A percentile compares a stretch with the other conserved stretches of the same genome.
These are phyloP conservation scores for Glarea lozoyensis DNA, from an alignment of 495 filamentous ascomycete genomes.

Conservation along the genomic window DNA sequence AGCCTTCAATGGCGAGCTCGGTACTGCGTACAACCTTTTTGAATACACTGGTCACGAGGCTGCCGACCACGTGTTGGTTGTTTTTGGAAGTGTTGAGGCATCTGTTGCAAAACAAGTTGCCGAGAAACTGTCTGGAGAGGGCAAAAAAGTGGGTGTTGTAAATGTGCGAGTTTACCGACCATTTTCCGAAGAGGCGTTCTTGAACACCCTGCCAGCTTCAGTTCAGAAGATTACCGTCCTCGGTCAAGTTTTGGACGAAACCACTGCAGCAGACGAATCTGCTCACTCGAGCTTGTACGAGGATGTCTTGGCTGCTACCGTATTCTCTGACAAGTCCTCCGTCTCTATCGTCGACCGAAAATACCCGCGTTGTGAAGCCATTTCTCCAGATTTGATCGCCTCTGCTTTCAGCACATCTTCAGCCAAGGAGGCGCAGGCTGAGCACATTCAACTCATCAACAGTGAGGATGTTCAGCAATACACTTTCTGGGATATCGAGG, in stretches of 20 bases:
- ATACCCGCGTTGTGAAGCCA: slow-evolving; percentile 70
- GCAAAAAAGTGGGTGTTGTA: slow-evolving; percentile 71
- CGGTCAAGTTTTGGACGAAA: slow-evolving; percentile 46
- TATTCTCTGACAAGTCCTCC: slow-evolving; percentile 60
- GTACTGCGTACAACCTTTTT: slow-evolving; percentile 84
- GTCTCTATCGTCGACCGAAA: slow-evolving; percentile 69
- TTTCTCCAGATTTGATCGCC: slow-evolving; percentile 71
- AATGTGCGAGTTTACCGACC: slow-evolving; percentile 90
- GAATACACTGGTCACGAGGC: slow-evolving; percentile 85
- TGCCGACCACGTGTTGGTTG: slow-evolving; percentile 74
- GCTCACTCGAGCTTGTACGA: slow-evolving; percentile 76
- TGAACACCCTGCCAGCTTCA: slow-evolving; percentile 66
- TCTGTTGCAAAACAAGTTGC: slow-evolving; percentile 79
- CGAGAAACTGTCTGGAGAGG: slow-evolving; percentile 57
- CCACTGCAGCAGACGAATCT: slow-evolving; percentile 54
- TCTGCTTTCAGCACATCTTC: slow-evolving; percentile 54
- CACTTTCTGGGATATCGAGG: slow-evolving; percentile 88
- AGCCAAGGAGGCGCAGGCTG: slow-evolving; percentile 39
- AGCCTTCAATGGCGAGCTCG: slow-evolving; percentile 84
- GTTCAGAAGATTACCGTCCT: slow-evolving; percentile 62
- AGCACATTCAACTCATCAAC: slow-evolving; percentile 39
- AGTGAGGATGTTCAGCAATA: slow-evolving; percentile 59
- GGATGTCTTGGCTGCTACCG: slow-evolving; percentile 77
- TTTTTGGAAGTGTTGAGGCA: slow-evolving; percentile 85
- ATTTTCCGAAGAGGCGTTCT: slow-evolving; percentile 88